phyloP scores from a whole-genome alignment of 1,284 basidiomycete species.

The Xerocomus amazonicus region DNA sequence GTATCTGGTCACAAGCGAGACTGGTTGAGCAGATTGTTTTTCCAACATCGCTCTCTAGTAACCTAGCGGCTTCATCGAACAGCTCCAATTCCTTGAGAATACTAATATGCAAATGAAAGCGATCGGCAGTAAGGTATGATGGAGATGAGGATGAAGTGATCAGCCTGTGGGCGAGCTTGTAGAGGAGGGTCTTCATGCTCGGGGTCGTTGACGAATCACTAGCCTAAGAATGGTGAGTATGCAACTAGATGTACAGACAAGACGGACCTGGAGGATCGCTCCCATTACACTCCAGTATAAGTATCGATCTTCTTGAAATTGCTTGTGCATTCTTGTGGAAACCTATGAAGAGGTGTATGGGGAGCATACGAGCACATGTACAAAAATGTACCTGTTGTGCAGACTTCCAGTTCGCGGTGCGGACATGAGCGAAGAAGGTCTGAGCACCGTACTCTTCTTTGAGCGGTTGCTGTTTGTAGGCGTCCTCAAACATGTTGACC shows the following conservation, averaged over 20 bases:
- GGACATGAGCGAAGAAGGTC: conserved; percentile 78
- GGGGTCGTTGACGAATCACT: conserved; percentile 57
- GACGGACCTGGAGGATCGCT: conserved; percentile 68
- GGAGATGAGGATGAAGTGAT: conserved; percentile 58
- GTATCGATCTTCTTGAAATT: conserved; percentile 75
- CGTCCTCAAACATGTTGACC: conserved; percentile 77
- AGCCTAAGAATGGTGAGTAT: conserved; percentile 42
- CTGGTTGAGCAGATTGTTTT: conserved; percentile 64
- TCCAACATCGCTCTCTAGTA: conserved; percentile 68
- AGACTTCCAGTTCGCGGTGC: conserved; percentile 74
- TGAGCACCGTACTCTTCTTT: conserved; percentile 82
- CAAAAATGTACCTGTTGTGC: conserved; percentile 60
- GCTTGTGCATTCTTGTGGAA: conserved; percentile 74
- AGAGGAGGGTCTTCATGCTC: conserved; percentile 61
- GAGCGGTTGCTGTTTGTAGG: conserved; percentile 69
- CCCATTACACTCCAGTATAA: conserved; percentile 82
- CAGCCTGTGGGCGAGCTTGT: conserved; percentile 68
- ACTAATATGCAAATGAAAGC: conserved; percentile 69
- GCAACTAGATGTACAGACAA: conserved; percentile 1
- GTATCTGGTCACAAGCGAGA: conserved; percentile 69
- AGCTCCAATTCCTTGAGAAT: conserved; percentile 68
- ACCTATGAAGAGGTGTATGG: conserved; percentile 39
- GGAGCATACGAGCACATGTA: neutral
- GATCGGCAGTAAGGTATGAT: conserved; percentile 64
- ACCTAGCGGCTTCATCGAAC: conserved; percentile 64